Evolutionary conservation across 257 asterid species (phyloP), one percentile per base, ranked within the genome.

Genomic region (Solanum sitiens): DNA sequence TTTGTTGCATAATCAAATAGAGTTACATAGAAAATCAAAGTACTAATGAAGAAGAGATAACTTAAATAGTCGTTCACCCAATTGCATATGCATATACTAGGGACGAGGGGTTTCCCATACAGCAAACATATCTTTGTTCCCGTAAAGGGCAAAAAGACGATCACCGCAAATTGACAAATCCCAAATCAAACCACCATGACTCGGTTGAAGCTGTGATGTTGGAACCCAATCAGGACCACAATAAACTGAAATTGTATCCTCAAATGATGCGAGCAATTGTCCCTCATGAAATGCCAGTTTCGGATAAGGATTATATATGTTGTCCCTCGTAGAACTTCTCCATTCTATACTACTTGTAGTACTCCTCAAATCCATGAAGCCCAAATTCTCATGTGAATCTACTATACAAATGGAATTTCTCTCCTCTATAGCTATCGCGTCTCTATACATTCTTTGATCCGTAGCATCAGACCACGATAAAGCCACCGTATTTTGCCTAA

Each of bases 361-460:
- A 20, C 92, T 89, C 87, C 98, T 93, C 91, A 94, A 86, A 87
- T 96, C 99, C 95, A 94, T 93, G 42, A 95, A 96, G 85, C 99
- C 99, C 93, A 95, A 56, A 94, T 98, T 72, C 98, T 93, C 89
- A 53, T 93, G 96, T 88, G 93, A 97, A 33, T 95, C 94, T 89
- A 94, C 98, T 8, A 96, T 97, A 35, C 67, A 56, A 56, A 56
- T 18, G 0, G 23, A 53, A 53, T 53, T 53, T 15, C 61, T 53
- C 61, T 53, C 61, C 61, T 53, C 61, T 53, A 53, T 94, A 0
- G 95, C 99, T 65, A 93, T 93, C 1, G 95, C 98, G 30, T 96
- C 99, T 47, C 20, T 47, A 47, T 47, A 47, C 3, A 4, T 47
- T 47, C 7, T 47, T 47, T 47, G 7, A 14, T 47, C 2, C 20